Evolutionary conservation across 768 basidiomycete genomes (phyloP).

Genomic region (Nevesoporus exiguus): DNA sequence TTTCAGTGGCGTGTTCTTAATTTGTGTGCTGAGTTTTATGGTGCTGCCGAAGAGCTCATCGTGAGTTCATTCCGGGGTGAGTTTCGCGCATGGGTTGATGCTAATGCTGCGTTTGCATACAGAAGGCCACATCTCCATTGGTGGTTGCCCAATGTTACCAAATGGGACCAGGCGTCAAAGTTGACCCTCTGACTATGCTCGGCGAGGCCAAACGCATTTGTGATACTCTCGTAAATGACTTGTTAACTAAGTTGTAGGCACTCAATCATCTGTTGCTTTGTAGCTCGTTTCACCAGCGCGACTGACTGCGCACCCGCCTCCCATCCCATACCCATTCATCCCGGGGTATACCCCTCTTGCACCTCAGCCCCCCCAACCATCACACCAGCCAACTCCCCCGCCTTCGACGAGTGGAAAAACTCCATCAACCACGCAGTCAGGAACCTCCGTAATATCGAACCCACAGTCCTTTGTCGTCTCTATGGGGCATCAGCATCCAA

Average conservation of each 20-base stretch:
- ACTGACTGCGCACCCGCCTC: constrained; percentile 63
- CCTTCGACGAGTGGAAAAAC: constrained; percentile 34
- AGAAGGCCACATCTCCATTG: constrained; percentile 59
- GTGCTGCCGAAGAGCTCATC: constrained; percentile 79
- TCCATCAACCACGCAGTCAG: constrained; percentile 31
- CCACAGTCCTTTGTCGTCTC: constrained; percentile 72
- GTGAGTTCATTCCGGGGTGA: constrained; percentile 43
- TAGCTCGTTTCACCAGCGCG: constrained; percentile 75
- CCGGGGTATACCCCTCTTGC: constrained; percentile 36
- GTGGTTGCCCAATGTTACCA: constrained; percentile 82
- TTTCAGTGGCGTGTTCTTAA: constrained; percentile 85
- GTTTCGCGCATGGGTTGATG: constrained; percentile 1
- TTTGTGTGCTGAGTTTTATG: constrained; percentile 82
- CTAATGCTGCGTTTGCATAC: constrained; percentile 11
- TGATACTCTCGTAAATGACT: constrained; percentile 59
- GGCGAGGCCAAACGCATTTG: constrained; percentile 75
- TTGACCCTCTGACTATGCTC: constrained; percentile 73
- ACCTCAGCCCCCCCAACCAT: constrained; percentile 30
- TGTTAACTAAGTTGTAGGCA: neutral
- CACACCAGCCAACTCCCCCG: constrained; percentile 35
- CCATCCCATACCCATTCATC: constrained; percentile 49
- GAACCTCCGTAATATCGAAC: constrained; percentile 59
- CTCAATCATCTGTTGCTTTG: constrained; percentile 11
- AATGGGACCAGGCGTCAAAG: constrained; percentile 62
- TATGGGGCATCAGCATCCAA: constrained; percentile 51